Evolutionary conservation across 2,329 filamentous ascomycete genomes (phyloP), one percentile per base, ranked within the genome.

Genomic region (Coniosporium tulheliwenetii): DNA sequence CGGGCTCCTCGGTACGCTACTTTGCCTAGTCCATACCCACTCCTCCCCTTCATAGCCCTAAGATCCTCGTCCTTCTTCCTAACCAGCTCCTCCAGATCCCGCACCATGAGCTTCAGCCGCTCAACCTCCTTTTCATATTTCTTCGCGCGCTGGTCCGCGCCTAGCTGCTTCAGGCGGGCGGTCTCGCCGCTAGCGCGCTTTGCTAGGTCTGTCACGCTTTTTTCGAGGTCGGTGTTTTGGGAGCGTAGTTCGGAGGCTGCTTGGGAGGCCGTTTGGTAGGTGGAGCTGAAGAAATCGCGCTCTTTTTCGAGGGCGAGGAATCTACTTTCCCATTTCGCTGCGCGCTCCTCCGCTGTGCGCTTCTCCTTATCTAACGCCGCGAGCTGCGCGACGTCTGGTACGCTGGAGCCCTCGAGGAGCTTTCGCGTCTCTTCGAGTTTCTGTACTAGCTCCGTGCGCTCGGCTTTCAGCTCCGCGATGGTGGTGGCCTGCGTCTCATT

Each of bases 241-340:
- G 57, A 50, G 14, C 59, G 56, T 2, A 75, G 56, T 12, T 63
- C 60, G 10, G 60, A 59, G 2, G 66, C 67, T 1, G 62, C 54
- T 30, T 66, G 64, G 8, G 72, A 74, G 1, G 71, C 68, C 15
- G 70, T 63, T 48, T 80, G 77, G 49, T 81, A 83, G 8, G 68
- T 61, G 3, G 65, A 63, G 40, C 73, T 69, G 10, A 67, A 60
- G 49, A 77, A 83, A 1, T 76, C 71, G 19, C 68, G 59, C 3
- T 77, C 71, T 10, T 60, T 62, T 26, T 69, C 57, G 1, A 55
- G 45, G 10, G 48, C 55, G 30, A 53, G 45, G 10, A 62, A 53
- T 7, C 53, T 48, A 31, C 51, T 51, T 9, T 54, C 47, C 10
- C 49, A 44, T 35, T 50, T 52, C 35, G 55, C 52, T 5, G 37